A percentile compares a stretch with the other conserved stretches of the same genome.
These are phyloP conservation scores for Sporothrix mexicana DNA, from an alignment of 2,329 filamentous ascomycete species.

Conservation along the genomic window DNA sequence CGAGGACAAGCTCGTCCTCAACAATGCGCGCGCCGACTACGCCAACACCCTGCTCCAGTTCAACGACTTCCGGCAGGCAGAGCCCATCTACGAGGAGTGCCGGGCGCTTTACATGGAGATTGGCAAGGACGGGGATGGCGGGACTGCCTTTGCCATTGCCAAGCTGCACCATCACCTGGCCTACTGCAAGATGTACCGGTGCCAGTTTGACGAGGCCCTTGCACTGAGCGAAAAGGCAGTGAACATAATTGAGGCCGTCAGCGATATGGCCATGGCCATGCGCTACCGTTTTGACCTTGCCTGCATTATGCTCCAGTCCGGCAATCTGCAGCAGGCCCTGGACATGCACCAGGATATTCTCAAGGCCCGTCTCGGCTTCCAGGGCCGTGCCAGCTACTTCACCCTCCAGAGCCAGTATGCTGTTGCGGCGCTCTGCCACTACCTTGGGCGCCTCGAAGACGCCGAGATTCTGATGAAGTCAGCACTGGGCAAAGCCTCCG, in stretches of 20 bases:
- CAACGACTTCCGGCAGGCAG: constrained; percentile 34
- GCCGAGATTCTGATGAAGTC: constrained; percentile 35
- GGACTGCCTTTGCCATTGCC: constrained; percentile 34
- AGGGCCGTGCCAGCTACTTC: constrained; percentile 37
- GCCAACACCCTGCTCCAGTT: constrained; percentile 38
- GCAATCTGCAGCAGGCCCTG: constrained; percentile 28
- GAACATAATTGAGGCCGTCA: constrained; percentile 31
- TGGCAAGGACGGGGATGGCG: constrained; percentile 19
- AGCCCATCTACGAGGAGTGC: constrained; percentile 36
- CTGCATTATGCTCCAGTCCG: constrained; percentile 37
- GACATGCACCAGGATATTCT: constrained; percentile 35
- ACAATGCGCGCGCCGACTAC: constrained; percentile 37
- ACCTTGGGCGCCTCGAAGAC: constrained; percentile 34
- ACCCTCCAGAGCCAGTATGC: constrained; percentile 38
- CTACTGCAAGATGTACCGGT: constrained; percentile 37
- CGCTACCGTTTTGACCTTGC: constrained; percentile 36
- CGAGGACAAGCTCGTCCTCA: constrained; percentile 31
- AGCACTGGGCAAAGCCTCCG: constrained; percentile 30
- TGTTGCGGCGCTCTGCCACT: constrained; percentile 35
- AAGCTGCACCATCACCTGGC: constrained; percentile 37
- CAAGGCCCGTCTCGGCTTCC: constrained; percentile 36
- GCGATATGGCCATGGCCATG: constrained; percentile 35
- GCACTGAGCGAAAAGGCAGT: constrained; percentile 26
- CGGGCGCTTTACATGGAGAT: constrained; percentile 31
- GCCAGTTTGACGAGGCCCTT: constrained; percentile 32